Evolutionary conservation across 371 early-diverging fungal genomes (phyloP), one percentile per base, ranked within the genome.

Genomic region (Phascolomyces articulosus): DNA sequence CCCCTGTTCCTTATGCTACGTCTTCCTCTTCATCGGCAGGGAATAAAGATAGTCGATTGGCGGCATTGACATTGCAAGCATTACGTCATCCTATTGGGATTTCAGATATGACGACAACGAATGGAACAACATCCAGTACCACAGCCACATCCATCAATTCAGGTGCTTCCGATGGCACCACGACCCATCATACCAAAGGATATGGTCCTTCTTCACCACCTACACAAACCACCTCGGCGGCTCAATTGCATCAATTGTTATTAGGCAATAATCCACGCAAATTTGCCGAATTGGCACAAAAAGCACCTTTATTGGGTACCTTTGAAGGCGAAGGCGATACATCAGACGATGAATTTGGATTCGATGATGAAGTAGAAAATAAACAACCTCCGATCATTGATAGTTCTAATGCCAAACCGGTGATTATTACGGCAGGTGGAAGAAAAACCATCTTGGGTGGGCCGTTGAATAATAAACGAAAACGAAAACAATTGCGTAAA

Each of bases 231-330:
- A 55, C 64, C 31, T 34, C 51, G 2, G 65, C 70, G 16, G 66
- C 71, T 4, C 73, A 69, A 44, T 47, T 70, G 18, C 68, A 70
- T 38, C 68, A 69, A 55, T 41, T 70, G 3, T 29, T 70, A 26
- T 38, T 67, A n/a, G 29, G 74, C 1, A 67, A 70, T 58, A 77
- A 77, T 34, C 66, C 72, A 10, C 66, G 78, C 23, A 77, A 78
- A 29, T 68, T 73, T 0, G 75, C 68, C 21, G 71, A 68, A 56
- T 62, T 63, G 40, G 61, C 61, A 24, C 64, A 67, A 34, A 75
- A 77, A 44, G 71, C 73, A 2, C 77, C 77, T 1, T 55, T 77
- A 41, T 44, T 76, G 21, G 77, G 77, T 13, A 55, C 61, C 27
- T 72, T 72, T 64, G 51, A 44, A 44, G 44, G n/a, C 8, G 44